phyloP scores from a whole-genome alignment of 108 stramenopile genomes.

The Pinguiococcus pyrenoidosus region DNA sequence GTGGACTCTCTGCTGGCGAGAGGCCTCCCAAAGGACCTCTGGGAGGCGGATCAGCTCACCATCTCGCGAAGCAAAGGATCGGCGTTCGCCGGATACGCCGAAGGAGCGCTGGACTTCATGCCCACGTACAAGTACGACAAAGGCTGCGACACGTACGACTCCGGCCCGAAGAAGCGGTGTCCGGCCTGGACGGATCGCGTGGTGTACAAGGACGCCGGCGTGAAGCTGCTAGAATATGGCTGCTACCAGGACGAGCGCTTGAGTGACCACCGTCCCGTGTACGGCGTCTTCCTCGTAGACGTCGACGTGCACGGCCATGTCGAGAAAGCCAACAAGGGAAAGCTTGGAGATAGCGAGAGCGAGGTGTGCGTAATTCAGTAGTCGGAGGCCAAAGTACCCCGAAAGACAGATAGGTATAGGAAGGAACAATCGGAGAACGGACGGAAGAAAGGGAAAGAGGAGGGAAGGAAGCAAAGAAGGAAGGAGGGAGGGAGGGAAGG shows the following conservation, averaged over 20 bases:
- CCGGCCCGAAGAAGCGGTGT: conserved; percentile 20
- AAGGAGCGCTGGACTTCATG: conserved; percentile 38
- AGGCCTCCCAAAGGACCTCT: conserved; percentile 42
- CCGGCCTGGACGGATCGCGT: conserved; percentile 31
- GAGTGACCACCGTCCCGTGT: conserved; percentile 24
- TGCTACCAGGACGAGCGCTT: conserved; percentile 3
- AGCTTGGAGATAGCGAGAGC: too few species aligned
- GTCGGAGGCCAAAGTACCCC: too few species aligned
- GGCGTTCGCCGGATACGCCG: conserved; percentile 30
- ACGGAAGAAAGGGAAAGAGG: too few species aligned
- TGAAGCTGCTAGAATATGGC: too few species aligned
- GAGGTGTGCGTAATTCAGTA: too few species aligned
- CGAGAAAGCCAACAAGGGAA: too few species aligned
- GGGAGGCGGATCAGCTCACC: conserved; percentile 51
- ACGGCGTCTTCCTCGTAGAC: conserved; percentile 11
- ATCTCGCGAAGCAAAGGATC: conserved; percentile 23
- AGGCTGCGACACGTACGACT: conserved; percentile 21
- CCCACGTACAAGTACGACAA: conserved; percentile 53
- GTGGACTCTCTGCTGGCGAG: conserved; percentile 16
- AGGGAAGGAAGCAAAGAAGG: too few species aligned
- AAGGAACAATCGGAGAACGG: too few species aligned
- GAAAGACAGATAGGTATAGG: too few species aligned
- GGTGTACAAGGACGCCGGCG: conserved; percentile 8
- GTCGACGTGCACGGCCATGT: too few species aligned
- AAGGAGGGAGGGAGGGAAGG: too few species aligned